A percentile compares a stretch with the other conserved stretches of the same genome.
Evolutionary conservation across 129 eudicot species (phyloP).

Genomic region (Flaveria linearis): DNA sequence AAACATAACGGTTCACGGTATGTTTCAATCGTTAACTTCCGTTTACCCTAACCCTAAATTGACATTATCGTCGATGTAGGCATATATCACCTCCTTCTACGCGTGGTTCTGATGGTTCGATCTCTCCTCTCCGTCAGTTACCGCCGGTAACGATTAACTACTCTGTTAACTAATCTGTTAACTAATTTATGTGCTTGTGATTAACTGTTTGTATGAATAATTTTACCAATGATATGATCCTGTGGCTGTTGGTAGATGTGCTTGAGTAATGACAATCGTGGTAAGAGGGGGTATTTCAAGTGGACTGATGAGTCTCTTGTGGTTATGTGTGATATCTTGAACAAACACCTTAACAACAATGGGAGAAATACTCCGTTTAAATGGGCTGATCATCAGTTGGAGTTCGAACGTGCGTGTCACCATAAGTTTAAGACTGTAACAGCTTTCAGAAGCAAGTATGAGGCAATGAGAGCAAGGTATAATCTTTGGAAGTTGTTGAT

Average conservation of each 20-base stretch:
- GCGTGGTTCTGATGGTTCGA: not conserved
- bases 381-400: too few relatives aligned
- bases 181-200: not conserved
- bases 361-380: too few relatives aligned
- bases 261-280: not conserved
- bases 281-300: not conserved
- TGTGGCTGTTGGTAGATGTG: not conserved
- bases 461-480: not conserved
- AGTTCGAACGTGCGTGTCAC: too few relatives aligned
- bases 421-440: not conserved
- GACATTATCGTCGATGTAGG: not conserved
- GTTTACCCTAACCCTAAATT: not conserved
- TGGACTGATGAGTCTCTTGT: too few relatives aligned
- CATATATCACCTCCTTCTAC: not conserved
- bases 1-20: not conserved
- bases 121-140: not conserved
- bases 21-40: not conserved
- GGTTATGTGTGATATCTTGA: too few relatives aligned
- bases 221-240: too few relatives aligned
- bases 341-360: too few relatives aligned
- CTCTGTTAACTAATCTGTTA: not conserved
- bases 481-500: constrained; percentile 16
- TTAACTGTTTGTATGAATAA: not conserved
- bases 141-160: not conserved
- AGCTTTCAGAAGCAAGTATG: constrained; percentile 18